Base-by-base conservation (phyloP, 2,329 filamentous ascomycete genomes). In the Aspergillus sp. region DNA sequence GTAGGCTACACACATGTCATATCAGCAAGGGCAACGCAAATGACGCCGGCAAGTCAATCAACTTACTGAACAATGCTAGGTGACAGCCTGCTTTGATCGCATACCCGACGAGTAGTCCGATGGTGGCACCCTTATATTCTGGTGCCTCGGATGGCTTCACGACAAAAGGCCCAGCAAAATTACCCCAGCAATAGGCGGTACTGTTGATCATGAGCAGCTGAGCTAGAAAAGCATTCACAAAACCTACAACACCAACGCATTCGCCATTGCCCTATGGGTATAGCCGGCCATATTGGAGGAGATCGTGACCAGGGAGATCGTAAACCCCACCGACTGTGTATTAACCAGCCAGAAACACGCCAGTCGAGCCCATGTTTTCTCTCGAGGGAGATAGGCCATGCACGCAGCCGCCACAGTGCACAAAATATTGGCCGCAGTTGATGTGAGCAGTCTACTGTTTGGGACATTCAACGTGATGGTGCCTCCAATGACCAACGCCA, bases 51-150 rank as follows among this genome's bases (percentile, higher is more conserved):
- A 7, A 29, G 25, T 29, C 25, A 7, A 50, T 41, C 7, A 38
- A 54, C 63, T 50, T 62, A 69, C 68, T 61, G 23, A 73, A 64
- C 6, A 75, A 58, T 9, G 64, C n/a, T 7, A 69, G 52, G 50
- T 74, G 70, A n/a, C 70, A 73, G 4, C 50, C 64, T 0, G 67
- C 45, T 55, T 75, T 73, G 32, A 76, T 71, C 4, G 60, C 60
- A 50, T 75, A 76, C 5, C 73, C 74, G 3, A 71, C 67, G 7
- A 76, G 54, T 25, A 76, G 65, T 1, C 73, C 73, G 47, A 72
- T 65, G 11, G 70, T 74, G 1, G 73, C 73, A 2, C 64, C 58
- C 6, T 55, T 54, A 42, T 69, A 73, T 4, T 56, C 34, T 9
- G 71, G 71, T 2, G 71, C 69, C 42, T 73, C 55, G 10, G 60